Evolutionary conservation across 202 grass and related monocot species (phyloP).

Genomic region (Panicum hallii): DNA sequence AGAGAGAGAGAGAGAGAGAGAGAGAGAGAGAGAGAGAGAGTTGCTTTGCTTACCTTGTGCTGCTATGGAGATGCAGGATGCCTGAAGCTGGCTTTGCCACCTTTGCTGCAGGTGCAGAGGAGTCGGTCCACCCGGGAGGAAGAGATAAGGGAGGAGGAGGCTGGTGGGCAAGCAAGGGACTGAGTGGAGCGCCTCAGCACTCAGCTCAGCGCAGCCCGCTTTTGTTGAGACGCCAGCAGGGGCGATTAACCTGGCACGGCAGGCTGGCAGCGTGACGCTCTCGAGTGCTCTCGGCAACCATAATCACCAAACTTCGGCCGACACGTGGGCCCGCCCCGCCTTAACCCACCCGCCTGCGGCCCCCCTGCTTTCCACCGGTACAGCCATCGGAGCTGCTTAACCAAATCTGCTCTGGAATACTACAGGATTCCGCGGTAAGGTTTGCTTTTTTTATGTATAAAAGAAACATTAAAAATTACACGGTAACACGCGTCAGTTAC

Average conservation of each 20-base stretch:
- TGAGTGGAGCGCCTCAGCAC: background rate
- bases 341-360: background rate
- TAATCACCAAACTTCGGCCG: background rate
- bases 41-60: conserved; percentile 36
- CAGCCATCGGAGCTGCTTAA: background rate
- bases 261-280: conserved; percentile 24
- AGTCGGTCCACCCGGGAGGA: background rate
- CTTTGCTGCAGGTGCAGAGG: background rate
- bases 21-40: background rate
- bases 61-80: background rate
- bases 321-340: conserved; percentile 11
- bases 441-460: no score
- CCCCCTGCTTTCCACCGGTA: background rate
- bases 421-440: no score
- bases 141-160: conserved; percentile 8
- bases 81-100: background rate
- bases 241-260: background rate
- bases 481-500: no score
- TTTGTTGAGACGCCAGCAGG: conserved; percentile 1
- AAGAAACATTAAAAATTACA: no score
- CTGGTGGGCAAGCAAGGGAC: background rate
- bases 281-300: conserved; percentile 18
- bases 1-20: background rate
- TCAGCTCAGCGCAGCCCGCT: background rate
- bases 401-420: background rate